phyloP scores from a whole-genome alignment of 345 rosid genomes.

The Schrenkiella parvula region DNA sequence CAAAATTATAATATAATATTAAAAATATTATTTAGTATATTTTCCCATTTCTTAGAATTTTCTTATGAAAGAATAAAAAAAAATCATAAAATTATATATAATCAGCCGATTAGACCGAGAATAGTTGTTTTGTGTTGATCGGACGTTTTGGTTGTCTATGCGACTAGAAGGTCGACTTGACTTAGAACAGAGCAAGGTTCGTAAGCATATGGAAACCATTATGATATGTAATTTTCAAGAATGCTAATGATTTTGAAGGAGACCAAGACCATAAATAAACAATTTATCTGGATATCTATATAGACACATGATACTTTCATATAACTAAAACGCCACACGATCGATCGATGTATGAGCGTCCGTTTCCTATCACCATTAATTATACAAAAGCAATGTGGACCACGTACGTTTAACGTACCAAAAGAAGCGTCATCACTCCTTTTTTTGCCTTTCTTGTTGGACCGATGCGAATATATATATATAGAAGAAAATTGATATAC shows the following conservation, averaged over 20 bases:
- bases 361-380: not conserved
- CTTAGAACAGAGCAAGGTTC: not conserved
- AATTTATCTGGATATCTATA: slow-evolving; percentile 1
- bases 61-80: not conserved
- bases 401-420: slow-evolving; percentile 31
- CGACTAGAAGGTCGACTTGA: not conserved
- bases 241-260: not conserved
- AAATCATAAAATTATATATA: not conserved
- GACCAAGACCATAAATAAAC: not conserved
- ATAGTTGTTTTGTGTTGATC: too few relatives aligned
- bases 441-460: slow-evolving; percentile 32
- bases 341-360: slow-evolving; percentile 7
- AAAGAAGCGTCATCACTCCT: slow-evolving; percentile 19
- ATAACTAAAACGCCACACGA: slow-evolving; percentile 13
- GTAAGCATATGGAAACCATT: not conserved
- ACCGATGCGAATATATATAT: slow-evolving; percentile 22
- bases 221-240: not conserved
- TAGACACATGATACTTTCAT: not conserved
- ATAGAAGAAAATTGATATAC: slow-evolving; percentile 8
- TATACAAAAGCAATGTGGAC: slow-evolving; percentile 28
- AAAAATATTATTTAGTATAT: not conserved
- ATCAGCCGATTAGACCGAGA: not conserved
- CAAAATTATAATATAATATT: not conserved
- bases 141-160: not conserved
- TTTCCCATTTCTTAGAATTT: too few relatives aligned